Evolutionary conservation across 805 yeast genomes (phyloP).

Genomic region (Saturnispora diversa): DNA sequence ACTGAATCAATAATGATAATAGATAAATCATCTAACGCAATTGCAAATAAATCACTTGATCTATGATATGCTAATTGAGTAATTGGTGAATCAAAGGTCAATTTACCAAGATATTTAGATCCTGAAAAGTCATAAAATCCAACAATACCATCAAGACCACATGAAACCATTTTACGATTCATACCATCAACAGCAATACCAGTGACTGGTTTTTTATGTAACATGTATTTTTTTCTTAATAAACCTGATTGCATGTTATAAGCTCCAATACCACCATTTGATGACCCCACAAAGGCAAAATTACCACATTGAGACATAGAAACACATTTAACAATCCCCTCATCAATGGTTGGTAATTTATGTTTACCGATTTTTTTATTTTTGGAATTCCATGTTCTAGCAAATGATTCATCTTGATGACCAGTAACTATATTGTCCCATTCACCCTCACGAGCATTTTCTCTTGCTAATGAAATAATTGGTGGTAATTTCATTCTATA

Average conservation of each 20-base stretch:
- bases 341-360: conserved; percentile 66
- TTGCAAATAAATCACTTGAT: conserved; percentile 75
- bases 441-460: conserved; percentile 69
- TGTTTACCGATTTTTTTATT: conserved; percentile 74
- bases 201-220: conserved; percentile 74
- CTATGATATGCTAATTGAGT: conserved; percentile 72
- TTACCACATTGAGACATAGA: conserved; percentile 90
- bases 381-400: conserved; percentile 84
- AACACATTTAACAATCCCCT: conserved; percentile 64
- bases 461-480: conserved; percentile 59
- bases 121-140: conserved; percentile 81
- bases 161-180: conserved; percentile 79
- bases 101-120: conserved; percentile 56
- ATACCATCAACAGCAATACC: conserved; percentile 86
- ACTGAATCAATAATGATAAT: conserved; percentile 75
- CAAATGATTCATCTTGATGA: conserved; percentile 74
- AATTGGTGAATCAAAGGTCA: conserved; percentile 68
- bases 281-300: conserved; percentile 86
- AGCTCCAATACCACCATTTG: conserved; percentile 74
- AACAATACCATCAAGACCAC: conserved; percentile 82
- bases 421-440: conserved; percentile 94
- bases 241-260: conserved; percentile 91
- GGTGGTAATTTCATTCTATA: conserved; percentile 71
- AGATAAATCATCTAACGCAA: conserved; percentile 79
- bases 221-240: conserved; percentile 56